Evolutionary conservation across 176 grass and related monocot genomes (phyloP).

Genomic region (Ensete ventricosum): DNA sequence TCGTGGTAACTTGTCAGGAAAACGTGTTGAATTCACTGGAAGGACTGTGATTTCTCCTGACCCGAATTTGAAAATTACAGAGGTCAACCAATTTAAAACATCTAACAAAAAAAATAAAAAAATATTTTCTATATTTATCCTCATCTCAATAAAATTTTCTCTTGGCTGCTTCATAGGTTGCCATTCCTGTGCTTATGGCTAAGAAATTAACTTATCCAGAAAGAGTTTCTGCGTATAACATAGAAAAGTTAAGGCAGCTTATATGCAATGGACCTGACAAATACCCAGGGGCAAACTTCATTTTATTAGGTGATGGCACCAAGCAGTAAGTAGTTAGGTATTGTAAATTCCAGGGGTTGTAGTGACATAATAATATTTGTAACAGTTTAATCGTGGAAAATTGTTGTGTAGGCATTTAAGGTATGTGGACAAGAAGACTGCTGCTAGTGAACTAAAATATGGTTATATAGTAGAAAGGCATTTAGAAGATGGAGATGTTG

Average conservation of each 20-base stretch:
- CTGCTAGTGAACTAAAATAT: conserved; percentile 76
- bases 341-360: background rate
- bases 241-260: conserved; percentile 80
- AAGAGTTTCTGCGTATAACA: conserved; percentile 71
- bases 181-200: conserved; percentile 84
- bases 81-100: conserved; percentile 27
- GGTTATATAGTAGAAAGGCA: conserved; percentile 86
- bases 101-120: background rate
- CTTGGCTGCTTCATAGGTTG: conserved; percentile 50
- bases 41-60: conserved; percentile 97
- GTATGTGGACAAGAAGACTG: conserved; percentile 60
- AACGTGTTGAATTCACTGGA: conserved; percentile 94
- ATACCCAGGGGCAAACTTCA: conserved; percentile 88
- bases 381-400: background rate
- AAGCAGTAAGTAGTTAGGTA: conserved; percentile 53
- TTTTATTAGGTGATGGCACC: conserved; percentile 48
- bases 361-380: background rate
- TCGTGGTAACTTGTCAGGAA: conserved; percentile 94
- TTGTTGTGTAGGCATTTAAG: conserved; percentile 64
- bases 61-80: conserved; percentile 96
- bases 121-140: background rate
- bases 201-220: conserved; percentile 81
- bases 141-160: background rate
- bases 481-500: conserved; percentile 92
- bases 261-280: conserved; percentile 81